Evolutionary conservation across 805 yeast species (phyloP), one percentile per base, ranked within the genome.

Genomic region (Yarrowia sp.): DNA sequence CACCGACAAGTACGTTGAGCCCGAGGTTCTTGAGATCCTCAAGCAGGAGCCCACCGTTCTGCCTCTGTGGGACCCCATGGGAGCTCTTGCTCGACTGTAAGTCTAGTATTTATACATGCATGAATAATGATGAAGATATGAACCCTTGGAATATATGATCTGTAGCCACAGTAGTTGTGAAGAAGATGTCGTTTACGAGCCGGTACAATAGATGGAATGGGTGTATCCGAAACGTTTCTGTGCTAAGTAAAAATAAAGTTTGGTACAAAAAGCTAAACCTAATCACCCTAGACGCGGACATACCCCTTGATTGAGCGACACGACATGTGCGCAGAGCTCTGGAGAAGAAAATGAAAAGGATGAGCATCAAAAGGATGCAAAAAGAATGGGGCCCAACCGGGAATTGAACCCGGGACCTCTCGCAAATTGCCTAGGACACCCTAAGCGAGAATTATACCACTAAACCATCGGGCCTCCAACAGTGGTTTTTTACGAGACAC

Each of bases 61-160:
- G 35, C 90, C 89, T 55, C 83, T 88, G 10, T 86, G 89, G 83
- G 92, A 86, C 70, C 90, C 92, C 59, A 84, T 85, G 85, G 92
- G 91, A 59, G 88, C 91, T 1, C 72, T 86, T 61, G 91, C 91
- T 7, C 68, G 62, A 44, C 33, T 47, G 2, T 47, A 47, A 21
- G 21, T 16, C 14, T 25, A 27, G 33, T 25, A 44, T 44, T 27
- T 27, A 44, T 44, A 18, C 46, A 27, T 27, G 10, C 10, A 39
- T 24, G 27, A n/a, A 44, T 25, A 44, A 29, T 18, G 35, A 44
- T 18, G 33, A 13, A 6, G 6, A 9, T 6, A 29, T 2, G 22
- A n/a, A 25, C n/a, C n/a, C n/a, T n/a, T n/a, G n/a, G n/a, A 16
- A 24, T 2, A 3, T 6, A 24, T 10, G 13, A n/a, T n/a, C n/a